Evolutionary conservation across 2,329 filamentous ascomycete genomes (phyloP), one percentile per base, ranked within the genome.

Genomic region (Clarireedia sp.): DNA sequence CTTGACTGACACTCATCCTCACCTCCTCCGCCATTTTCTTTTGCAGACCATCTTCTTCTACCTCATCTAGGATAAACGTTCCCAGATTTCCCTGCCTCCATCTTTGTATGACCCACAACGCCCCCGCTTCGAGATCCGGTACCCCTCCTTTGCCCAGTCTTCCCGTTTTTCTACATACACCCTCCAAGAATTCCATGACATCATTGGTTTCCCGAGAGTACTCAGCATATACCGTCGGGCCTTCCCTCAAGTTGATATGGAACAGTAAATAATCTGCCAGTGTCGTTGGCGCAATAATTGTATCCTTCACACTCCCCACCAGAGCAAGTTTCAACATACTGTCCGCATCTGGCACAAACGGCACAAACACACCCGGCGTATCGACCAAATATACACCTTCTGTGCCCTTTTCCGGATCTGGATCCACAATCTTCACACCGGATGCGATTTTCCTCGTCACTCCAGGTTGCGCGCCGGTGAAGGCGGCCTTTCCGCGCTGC

Each of bases 281-380:
- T 23, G 87, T 87, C 57, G 87, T 81, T 16, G 85, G 79, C 1
- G 86, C 79, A 52, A 99, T 85, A 38, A 97, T 79, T 0, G 87
- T 88, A 69, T 96, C 90, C 70, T 95, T 95, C 54, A 99, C 90
- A 69, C 87, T 89, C 19, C 92, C 90, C 51, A 89, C 90, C 0
- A 97, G 80, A 2, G 91, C 87, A n/a, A 99, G 80, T 72, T 96
- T 97, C 60, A 99, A 76, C 94, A 99, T 99, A 46, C 85, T 82
- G 68, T 94, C 87, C 16, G 87, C 80, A 66, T 95, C 82, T 0
- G 86, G 80, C 26, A 97, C 87, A 69, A 95, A 96, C 0, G 94
- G 94, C 57, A 96, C 82, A 70, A 97, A 99, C 8, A 99, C 91
- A 48, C 94, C 94, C 0, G 94, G 94, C 0, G 92, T 96, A 71